These are phyloP conservation scores for Cryptomeria japonica DNA, from an alignment of 75 land plant genomes.

Conservation along the genomic window DNA sequence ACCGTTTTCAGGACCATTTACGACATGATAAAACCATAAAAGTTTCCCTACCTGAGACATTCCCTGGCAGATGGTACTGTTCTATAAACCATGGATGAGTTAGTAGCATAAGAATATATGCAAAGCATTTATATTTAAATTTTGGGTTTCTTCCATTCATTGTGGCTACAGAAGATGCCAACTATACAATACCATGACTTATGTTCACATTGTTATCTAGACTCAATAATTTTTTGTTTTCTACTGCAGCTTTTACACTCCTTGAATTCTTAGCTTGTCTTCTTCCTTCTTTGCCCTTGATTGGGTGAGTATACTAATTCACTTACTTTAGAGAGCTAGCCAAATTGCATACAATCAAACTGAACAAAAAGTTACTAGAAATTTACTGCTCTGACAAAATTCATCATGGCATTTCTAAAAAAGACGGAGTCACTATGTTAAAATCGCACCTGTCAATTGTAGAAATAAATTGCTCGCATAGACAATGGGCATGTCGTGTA, in stretches of 20 bases:
- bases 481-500: constrained; percentile 90
- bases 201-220: not conserved
- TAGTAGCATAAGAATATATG: not conserved
- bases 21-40: not conserved
- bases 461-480: constrained; percentile 89
- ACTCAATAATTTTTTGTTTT: not conserved
- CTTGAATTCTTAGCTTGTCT: not conserved
- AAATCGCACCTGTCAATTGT: constrained; percentile 69
- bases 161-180: not conserved
- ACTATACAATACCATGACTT: not conserved
- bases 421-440: not conserved
- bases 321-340: not conserved
- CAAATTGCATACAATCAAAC: not conserved
- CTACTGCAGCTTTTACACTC: not conserved
- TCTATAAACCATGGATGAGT: not conserved
- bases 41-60: not conserved
- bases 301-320: not conserved
- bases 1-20: not conserved
- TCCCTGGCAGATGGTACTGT: not conserved
- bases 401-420: not conserved
- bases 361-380: too few species aligned
- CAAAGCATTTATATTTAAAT: not conserved
- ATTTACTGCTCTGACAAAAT: not conserved
- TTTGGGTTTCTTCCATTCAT: not conserved
- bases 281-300: not conserved